Evolutionary conservation across 2,329 filamentous ascomycete genomes (phyloP).

Genomic region (Aspergillus pseudoglaucus): DNA sequence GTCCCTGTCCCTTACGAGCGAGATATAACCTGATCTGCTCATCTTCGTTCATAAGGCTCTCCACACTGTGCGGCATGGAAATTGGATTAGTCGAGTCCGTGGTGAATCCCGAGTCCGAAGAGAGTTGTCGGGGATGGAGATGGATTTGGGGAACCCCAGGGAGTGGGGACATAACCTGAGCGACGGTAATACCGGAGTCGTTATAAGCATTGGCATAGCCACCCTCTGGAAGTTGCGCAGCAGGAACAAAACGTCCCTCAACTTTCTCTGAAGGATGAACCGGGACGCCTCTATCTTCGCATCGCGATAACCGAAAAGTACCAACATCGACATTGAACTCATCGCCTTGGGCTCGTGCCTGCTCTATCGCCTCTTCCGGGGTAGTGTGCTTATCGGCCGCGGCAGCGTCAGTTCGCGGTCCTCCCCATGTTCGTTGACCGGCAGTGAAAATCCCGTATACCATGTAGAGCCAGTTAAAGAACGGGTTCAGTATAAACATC

Average conservation of each 20-base stretch:
- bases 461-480: slow-evolving; percentile 99
- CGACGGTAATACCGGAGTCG: slow-evolving; percentile 58
- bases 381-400: slow-evolving; percentile 69
- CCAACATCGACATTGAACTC: slow-evolving; percentile 86
- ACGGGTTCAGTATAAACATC: slow-evolving; percentile 93
- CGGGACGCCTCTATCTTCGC: slow-evolving; percentile 45
- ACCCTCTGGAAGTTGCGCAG: slow-evolving; percentile 58
- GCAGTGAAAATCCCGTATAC: slow-evolving; percentile 94
- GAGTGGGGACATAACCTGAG: slow-evolving; percentile 41
- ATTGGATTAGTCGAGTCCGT: slow-evolving; percentile 55
- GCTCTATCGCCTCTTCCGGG: slow-evolving; percentile 74
- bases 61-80: slow-evolving; percentile 61
- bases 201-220: slow-evolving; percentile 64
- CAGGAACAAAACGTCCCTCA: slow-evolving; percentile 71
- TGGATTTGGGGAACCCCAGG: slow-evolving; percentile 42
- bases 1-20: slow-evolving; percentile 47
- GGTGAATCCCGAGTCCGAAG: slow-evolving; percentile 61
- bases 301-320: slow-evolving; percentile 56
- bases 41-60: slow-evolving; percentile 72
- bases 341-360: slow-evolving; percentile 71
- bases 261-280: slow-evolving; percentile 68
- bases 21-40: slow-evolving; percentile 68
- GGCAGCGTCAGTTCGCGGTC: slow-evolving; percentile 82
- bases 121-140: slow-evolving; percentile 50
- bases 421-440: slow-evolving; percentile 91